phyloP scores from a whole-genome alignment of 2,329 filamentous ascomycete species.

The Aureobasidium pullulans region DNA sequence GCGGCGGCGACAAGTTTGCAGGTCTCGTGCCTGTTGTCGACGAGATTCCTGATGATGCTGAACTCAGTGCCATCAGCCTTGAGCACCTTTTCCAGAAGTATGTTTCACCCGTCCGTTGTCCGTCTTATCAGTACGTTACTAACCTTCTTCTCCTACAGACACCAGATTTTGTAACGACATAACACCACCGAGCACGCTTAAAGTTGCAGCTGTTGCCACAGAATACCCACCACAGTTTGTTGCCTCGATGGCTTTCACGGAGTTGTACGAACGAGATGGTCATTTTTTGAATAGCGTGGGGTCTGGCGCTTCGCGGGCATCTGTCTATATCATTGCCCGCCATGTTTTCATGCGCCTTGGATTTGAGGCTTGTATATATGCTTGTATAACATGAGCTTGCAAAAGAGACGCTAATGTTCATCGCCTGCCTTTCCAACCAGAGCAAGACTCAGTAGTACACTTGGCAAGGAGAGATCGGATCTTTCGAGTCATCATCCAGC shows the following conservation, averaged over 20 bases:
- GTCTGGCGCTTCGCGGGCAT: not conserved
- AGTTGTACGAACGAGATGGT: not conserved
- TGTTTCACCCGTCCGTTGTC: slow-evolving; percentile 19
- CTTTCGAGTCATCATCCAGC: not conserved
- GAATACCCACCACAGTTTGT: not conserved
- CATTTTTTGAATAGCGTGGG: not conserved
- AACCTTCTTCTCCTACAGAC: not conserved
- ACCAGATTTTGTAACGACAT: slow-evolving; percentile 14
- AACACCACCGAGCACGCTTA: not conserved
- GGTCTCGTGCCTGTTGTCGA: slow-evolving; percentile 81
- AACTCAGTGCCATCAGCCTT: slow-evolving; percentile 45
- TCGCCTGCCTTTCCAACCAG: too few species aligned
- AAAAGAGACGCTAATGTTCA: not conserved
- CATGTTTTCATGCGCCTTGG: not conserved
- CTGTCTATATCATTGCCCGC: not conserved
- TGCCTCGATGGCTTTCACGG: not conserved
- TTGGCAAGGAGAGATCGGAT: too few species aligned
- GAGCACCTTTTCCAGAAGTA: slow-evolving; percentile 52
- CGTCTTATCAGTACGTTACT: not conserved
- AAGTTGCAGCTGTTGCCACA: not conserved
- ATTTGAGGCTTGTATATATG: not conserved
- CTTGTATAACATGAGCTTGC: not conserved
- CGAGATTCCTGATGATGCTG: slow-evolving; percentile 63
- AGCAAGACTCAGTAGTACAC: too few species aligned
- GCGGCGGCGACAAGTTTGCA: slow-evolving; percentile 81